phyloP scores from a whole-genome alignment of 306 rosid species.

The Gillenia trifoliata region DNA sequence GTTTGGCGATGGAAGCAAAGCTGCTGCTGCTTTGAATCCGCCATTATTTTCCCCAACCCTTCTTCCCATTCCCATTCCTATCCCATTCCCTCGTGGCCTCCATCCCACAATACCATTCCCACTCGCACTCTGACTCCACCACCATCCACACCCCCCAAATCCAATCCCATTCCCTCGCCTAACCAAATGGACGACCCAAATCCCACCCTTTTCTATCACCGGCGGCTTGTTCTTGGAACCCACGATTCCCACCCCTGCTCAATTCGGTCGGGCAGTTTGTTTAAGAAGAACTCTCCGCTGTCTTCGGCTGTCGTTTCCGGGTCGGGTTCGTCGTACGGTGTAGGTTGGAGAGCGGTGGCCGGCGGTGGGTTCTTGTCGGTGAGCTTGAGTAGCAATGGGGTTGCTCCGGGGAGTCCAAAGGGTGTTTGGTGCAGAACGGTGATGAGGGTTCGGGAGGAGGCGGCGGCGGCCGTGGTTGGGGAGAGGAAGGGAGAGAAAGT shows the following conservation, averaged over 20 bases:
- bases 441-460: constrained; percentile 41
- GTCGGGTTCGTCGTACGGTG: constrained; percentile 16
- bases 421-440: constrained; percentile 36
- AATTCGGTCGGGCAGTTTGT: constrained; percentile 40
- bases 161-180: constrained; percentile 3
- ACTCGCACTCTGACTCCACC: not conserved
- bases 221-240: constrained; percentile 79
- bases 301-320: constrained; percentile 11
- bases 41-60: constrained; percentile 18
- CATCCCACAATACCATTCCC: constrained; percentile 1
- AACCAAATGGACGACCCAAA: constrained; percentile 33
- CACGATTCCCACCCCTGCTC: constrained; percentile 40
- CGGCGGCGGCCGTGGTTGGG: constrained; percentile 28
- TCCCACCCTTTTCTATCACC: constrained; percentile 20
- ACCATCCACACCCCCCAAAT: not conserved
- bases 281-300: constrained; percentile 11
- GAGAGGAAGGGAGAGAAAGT: constrained; percentile 31
- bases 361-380: constrained; percentile 49
- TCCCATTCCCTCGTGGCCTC: not conserved
- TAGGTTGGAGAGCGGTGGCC: constrained; percentile 12
- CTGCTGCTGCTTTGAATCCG: constrained; percentile 9
- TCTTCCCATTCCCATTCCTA: not conserved
- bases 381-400: constrained; percentile 47
- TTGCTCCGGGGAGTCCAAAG: constrained; percentile 48
- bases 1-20: constrained; percentile 32